These are phyloP conservation scores for Arthrobotrys megalospora DNA, from an alignment of 2,329 filamentous ascomycete genomes.

Conservation along the genomic window DNA sequence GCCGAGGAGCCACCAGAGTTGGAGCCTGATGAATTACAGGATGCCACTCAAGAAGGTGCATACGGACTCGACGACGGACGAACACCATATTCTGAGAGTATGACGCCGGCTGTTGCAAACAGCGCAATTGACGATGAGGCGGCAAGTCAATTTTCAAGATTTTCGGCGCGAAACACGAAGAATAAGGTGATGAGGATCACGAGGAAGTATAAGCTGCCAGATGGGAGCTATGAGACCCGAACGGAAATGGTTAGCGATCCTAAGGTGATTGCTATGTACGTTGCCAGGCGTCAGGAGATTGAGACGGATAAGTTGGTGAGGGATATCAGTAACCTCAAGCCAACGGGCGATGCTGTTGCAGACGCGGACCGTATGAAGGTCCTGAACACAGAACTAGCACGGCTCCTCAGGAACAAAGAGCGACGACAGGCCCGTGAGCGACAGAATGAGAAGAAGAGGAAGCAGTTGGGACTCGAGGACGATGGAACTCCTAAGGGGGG, in stretches of 20 bases:
- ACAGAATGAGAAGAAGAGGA: slow-evolving; percentile 63
- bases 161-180: slow-evolving; percentile 78
- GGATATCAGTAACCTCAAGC: slow-evolving; percentile 63
- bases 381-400: slow-evolving; percentile 76
- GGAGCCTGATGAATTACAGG: slow-evolving; percentile 64
- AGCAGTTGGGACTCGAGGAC: slow-evolving; percentile 58
- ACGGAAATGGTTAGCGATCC: slow-evolving; percentile 80
- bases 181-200: slow-evolving; percentile 82
- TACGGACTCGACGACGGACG: slow-evolving; percentile 65
- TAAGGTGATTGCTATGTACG: slow-evolving; percentile 89
- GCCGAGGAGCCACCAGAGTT: slow-evolving; percentile 64
- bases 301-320: slow-evolving; percentile 80
- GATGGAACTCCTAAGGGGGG: slow-evolving; percentile 59
- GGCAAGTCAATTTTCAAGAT: slow-evolving; percentile 81
- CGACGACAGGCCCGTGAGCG: slow-evolving; percentile 86
- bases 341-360: slow-evolving; percentile 64
- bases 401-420: slow-evolving; percentile 91
- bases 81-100: slow-evolving; percentile 78
- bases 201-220: slow-evolving; percentile 74
- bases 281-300: slow-evolving; percentile 80
- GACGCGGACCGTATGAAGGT: slow-evolving; percentile 63
- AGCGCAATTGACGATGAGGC: slow-evolving; percentile 76
- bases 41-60: slow-evolving; percentile 63
- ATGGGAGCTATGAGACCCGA: slow-evolving; percentile 75
- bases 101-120: slow-evolving; percentile 71